These are phyloP conservation scores for Coniferiporia weirii DNA, from an alignment of 1,284 basidiomycete genomes.

Conservation along the genomic window DNA sequence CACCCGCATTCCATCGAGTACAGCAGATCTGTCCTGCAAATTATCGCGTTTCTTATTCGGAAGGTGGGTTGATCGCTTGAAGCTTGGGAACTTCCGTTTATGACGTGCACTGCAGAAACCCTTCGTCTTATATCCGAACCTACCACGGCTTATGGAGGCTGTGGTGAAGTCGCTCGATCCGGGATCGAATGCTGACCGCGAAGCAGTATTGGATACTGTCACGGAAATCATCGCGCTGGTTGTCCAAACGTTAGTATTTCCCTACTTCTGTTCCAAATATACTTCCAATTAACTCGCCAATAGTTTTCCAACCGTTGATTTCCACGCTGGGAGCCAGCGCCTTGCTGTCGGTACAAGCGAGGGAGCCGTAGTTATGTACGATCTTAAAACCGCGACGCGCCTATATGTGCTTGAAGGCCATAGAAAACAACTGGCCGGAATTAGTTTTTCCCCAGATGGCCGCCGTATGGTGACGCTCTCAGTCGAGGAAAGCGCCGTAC, in stretches of 20 bases:
- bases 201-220: slow-evolving; percentile 85
- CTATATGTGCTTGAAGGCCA: slow-evolving; percentile 94
- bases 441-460: slow-evolving; percentile 91
- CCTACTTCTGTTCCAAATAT: not conserved
- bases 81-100: not conserved
- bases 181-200: slow-evolving; percentile 75
- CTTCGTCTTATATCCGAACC: slow-evolving; percentile 77
- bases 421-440: slow-evolving; percentile 70
- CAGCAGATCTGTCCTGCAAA: slow-evolving; percentile 85
- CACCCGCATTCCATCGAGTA: slow-evolving; percentile 76
- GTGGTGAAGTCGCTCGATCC: slow-evolving; percentile 97
- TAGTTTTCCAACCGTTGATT: slow-evolving; percentile 90
- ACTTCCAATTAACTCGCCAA: not conserved
- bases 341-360: slow-evolving; percentile 93
- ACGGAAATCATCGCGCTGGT: slow-evolving; percentile 91
- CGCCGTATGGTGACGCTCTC: slow-evolving; percentile 84
- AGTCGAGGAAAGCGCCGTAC: slow-evolving; percentile 74
- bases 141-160: slow-evolving; percentile 88
- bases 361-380: slow-evolving; percentile 93
- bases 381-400: slow-evolving; percentile 92
- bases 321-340: slow-evolving; percentile 81
- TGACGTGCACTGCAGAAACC: slow-evolving; percentile 54
- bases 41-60: slow-evolving; percentile 90
- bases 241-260: slow-evolving; percentile 69
- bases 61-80: slow-evolving; percentile 49